phyloP scores from a whole-genome alignment of 2,329 filamentous ascomycete genomes.

The Calonectria henricotiae region DNA sequence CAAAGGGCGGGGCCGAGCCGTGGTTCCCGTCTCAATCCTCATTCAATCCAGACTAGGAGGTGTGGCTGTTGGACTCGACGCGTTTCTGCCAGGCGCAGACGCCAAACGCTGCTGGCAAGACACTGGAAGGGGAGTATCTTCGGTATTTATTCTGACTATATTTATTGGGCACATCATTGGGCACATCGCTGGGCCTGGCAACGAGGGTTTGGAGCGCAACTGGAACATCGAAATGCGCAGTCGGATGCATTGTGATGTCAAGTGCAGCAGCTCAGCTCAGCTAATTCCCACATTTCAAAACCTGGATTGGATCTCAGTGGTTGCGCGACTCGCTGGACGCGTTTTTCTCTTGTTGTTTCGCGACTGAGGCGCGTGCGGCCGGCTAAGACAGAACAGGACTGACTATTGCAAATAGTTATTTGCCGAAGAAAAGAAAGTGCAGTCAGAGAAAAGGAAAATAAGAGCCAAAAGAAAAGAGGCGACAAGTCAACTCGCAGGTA shows the following conservation, averaged over 20 bases:
- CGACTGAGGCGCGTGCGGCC: conserved; percentile 3
- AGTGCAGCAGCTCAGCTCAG: conserved; percentile 1
- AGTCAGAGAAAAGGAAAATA: neutral
- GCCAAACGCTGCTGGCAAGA: neutral
- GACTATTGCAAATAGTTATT: neutral
- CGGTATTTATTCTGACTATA: too few species aligned
- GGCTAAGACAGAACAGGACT: neutral
- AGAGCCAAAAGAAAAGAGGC: conserved; percentile 18
- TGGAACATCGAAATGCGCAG: conserved; percentile 28
- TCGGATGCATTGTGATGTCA: conserved; percentile 21
- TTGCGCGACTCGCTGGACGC: neutral
- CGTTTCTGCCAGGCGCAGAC: conserved; percentile 18
- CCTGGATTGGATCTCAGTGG: neutral
- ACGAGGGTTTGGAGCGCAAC: conserved; percentile 8
- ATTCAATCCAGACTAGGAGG: conserved; percentile 34
- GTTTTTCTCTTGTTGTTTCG: neutral
- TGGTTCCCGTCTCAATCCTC: conserved; percentile 48
- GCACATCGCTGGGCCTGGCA: neutral
- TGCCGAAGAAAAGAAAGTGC: conserved; percentile 10
- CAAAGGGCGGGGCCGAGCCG: conserved; percentile 45
- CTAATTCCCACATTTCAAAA: neutral
- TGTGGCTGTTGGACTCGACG: conserved; percentile 18
- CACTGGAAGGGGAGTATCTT: neutral
- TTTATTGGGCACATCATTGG: neutral
- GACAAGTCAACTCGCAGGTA: conserved; percentile 26